These are phyloP conservation scores for Penicillium pulvis DNA, from an alignment of 495 filamentous ascomycete species.

Conservation along the genomic window DNA sequence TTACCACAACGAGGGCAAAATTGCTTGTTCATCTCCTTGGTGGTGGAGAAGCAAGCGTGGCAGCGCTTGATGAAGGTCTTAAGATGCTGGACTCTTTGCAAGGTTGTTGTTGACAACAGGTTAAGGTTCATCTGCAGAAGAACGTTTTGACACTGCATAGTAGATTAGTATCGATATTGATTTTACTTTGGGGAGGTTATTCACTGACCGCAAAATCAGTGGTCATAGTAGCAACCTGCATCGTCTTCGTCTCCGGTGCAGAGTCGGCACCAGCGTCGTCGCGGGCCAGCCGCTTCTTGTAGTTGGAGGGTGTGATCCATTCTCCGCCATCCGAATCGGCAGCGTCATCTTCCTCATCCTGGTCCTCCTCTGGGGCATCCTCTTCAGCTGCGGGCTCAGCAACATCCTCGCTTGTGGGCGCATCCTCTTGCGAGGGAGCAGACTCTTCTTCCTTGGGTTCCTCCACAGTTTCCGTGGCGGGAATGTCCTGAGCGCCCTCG, in stretches of 20 bases:
- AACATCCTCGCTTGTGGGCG: constrained; percentile 3
- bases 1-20: constrained; percentile 94
- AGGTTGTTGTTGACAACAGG: constrained; percentile 69
- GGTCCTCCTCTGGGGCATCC: constrained; percentile 23
- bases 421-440: constrained; percentile 12
- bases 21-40: constrained; percentile 83
- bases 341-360: constrained; percentile 49
- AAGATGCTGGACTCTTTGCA: constrained; percentile 76
- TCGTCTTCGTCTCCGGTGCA: constrained; percentile 57
- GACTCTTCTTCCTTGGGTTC: constrained; percentile 21
- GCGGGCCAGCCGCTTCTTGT: constrained; percentile 77
- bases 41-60: constrained; percentile 88
- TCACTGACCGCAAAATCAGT: constrained; percentile 83
- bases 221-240: constrained; percentile 85
- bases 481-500: constrained; percentile 32
- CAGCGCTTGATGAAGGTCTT: constrained; percentile 89
- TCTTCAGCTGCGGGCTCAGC: constrained; percentile 10
- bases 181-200: neutral
- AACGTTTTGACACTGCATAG: constrained; percentile 73
- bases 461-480: constrained; percentile 22
- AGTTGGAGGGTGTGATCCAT: constrained; percentile 95
- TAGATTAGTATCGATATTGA: neutral
- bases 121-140: constrained; percentile 92
- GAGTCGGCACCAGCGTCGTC: constrained; percentile 50
- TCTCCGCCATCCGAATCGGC: constrained; percentile 68